These are phyloP conservation scores for Kappamyces sp. DNA, from an alignment of 192 early-diverging fungal species.

Conservation along the genomic window DNA sequence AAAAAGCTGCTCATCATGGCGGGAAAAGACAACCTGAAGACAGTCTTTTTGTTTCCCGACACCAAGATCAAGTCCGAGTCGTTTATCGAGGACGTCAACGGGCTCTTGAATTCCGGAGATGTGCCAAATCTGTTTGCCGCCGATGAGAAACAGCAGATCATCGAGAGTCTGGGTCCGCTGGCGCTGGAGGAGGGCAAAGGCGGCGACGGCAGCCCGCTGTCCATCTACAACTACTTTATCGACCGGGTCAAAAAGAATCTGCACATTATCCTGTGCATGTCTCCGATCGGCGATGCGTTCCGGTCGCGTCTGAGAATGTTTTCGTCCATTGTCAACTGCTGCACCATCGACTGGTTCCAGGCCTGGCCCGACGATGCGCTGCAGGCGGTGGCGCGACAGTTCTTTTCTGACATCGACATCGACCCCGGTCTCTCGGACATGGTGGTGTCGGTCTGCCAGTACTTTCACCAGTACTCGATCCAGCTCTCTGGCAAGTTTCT, in stretches of 20 bases:
- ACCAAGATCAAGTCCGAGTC: slow-evolving; percentile 61
- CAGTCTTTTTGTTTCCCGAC: slow-evolving; percentile 57
- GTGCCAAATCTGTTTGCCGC: slow-evolving; percentile 55
- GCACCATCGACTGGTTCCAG: slow-evolving; percentile 64
- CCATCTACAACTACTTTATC: slow-evolving; percentile 60
- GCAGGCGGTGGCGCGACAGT: slow-evolving; percentile 54
- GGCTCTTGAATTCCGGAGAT: slow-evolving; percentile 51
- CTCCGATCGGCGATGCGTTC: slow-evolving; percentile 60
- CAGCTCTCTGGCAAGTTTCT: slow-evolving; percentile 45
- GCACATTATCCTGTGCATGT: slow-evolving; percentile 59
- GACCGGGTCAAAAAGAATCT: slow-evolving; percentile 50
- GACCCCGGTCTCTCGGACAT: slow-evolving; percentile 21
- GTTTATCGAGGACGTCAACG: slow-evolving; percentile 57
- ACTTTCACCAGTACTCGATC: slow-evolving; percentile 52
- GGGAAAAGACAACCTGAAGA: slow-evolving; percentile 50
- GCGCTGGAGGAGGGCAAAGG: slow-evolving; percentile 47
- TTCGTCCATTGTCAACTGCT: slow-evolving; percentile 58
- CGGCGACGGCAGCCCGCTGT: slow-evolving; percentile 45
- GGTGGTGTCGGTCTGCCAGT: slow-evolving; percentile 46
- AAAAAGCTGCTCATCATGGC: slow-evolving; percentile 50
- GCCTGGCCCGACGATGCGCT: slow-evolving; percentile 62
- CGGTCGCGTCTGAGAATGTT: slow-evolving; percentile 51
- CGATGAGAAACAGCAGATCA: slow-evolving; percentile 52
- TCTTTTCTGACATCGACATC: slow-evolving; percentile 46
- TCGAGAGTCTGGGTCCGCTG: slow-evolving; percentile 41